These are phyloP conservation scores for Pichia sp. DNA, from an alignment of 1,139 yeast species.

Conservation along the genomic window DNA sequence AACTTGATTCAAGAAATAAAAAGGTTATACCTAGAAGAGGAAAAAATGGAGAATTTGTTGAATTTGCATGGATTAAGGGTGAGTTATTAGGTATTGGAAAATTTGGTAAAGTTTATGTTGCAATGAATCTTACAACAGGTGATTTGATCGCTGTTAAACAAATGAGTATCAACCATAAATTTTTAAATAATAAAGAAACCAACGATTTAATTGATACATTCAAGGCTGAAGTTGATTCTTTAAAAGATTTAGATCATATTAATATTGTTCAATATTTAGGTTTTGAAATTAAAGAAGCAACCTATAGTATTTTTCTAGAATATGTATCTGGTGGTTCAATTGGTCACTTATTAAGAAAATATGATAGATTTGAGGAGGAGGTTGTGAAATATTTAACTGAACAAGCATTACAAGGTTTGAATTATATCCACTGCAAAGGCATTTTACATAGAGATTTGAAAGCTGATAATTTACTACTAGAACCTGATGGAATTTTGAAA, in stretches of 20 bases:
- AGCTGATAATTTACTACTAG: conserved; percentile 86
- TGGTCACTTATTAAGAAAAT: conserved; percentile 74
- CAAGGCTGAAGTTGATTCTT: conserved; percentile 85
- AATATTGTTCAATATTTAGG: conserved; percentile 96
- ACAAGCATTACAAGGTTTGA: conserved; percentile 78
- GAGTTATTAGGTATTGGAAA: conserved; percentile 95
- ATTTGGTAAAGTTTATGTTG: conserved; percentile 91
- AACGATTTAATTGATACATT: conserved; percentile 68
- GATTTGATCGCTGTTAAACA: conserved; percentile 99
- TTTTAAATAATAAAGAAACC: conserved; percentile 39
- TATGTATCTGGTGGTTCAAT: conserved; percentile 98
- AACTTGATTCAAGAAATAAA: conserved; percentile 28
- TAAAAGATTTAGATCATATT: conserved; percentile 89
- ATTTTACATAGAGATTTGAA: conserved; percentile 92
- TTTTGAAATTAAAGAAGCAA: conserved; percentile 69
- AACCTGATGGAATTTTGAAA: conserved; percentile 89
- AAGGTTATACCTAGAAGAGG: conserved; percentile 34
- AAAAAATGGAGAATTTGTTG: conserved; percentile 64
- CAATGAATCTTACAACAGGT: conserved; percentile 91
- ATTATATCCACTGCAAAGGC: conserved; percentile 80
- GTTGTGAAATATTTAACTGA: conserved; percentile 66
- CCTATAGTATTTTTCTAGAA: conserved; percentile 81
- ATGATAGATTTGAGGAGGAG: conserved; percentile 80
- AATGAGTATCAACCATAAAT: conserved; percentile 55
- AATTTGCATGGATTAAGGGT: conserved; percentile 97